Evolutionary conservation across 2,329 filamentous ascomycete species (phyloP).

Genomic region (Talaromyces sp.): DNA sequence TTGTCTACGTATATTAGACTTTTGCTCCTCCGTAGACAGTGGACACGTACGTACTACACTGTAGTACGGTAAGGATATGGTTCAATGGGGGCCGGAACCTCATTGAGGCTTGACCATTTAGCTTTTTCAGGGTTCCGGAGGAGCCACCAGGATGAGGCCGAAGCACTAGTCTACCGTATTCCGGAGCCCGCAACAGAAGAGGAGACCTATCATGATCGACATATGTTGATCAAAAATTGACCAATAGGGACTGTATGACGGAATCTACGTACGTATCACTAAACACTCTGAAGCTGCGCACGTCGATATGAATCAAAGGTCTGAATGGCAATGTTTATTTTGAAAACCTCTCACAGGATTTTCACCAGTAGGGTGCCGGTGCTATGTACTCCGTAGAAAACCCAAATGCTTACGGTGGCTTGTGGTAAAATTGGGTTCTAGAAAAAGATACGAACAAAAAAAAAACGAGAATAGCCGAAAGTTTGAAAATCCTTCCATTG

Average conservation of each 20-base stretch:
- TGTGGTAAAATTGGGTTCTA: neutral
- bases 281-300: neutral
- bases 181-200: neutral
- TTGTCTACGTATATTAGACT: neutral
- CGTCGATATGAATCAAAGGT: neutral
- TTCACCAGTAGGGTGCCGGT: neutral
- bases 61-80: too few species aligned
- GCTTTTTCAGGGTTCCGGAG: neutral
- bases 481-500: neutral
- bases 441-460: neutral
- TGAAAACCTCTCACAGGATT: neutral
- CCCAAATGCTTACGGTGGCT: neutral
- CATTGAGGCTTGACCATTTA: neutral
- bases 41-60: too few species aligned
- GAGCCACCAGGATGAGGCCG: neutral
- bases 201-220: neutral
- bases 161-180: slow-evolving; percentile 4
- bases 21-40: neutral
- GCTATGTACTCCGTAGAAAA: neutral
- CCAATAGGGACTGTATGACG: too few species aligned
- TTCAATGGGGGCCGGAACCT: neutral
- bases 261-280: too few species aligned
- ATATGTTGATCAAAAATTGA: neutral
- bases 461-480: neutral
- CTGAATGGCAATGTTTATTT: neutral